Evolutionary conservation across 148 eudicot species (phyloP).

Genomic region (Cornus kousa): DNA sequence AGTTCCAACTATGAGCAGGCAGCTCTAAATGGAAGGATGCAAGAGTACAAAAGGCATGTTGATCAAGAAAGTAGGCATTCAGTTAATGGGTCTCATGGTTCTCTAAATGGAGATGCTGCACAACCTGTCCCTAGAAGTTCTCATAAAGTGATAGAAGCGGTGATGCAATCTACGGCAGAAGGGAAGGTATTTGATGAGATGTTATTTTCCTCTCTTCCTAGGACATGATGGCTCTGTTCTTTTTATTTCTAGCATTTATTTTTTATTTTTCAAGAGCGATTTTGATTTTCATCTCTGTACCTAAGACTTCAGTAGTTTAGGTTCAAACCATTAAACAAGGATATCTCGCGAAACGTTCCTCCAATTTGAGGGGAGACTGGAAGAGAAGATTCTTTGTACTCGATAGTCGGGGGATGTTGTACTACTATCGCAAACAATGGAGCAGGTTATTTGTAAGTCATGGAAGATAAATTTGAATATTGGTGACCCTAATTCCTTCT

Average conservation of each 20-base stretch:
- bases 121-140: conserved; percentile 54
- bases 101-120: conserved; percentile 35
- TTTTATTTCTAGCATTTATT: not conserved
- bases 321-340: conserved; percentile 96
- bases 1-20: conserved; percentile 63
- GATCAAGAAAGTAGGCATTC: conserved; percentile 62
- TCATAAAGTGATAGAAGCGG: conserved; percentile 72
- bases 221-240: not conserved
- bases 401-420: conserved; percentile 91
- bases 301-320: conserved; percentile 59
- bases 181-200: conserved; percentile 62
- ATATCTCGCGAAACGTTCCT: conserved; percentile 89
- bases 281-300: conserved; percentile 14
- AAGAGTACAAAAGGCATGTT: conserved; percentile 66
- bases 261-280: conserved; percentile 2
- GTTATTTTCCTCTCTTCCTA: conserved; percentile 2
- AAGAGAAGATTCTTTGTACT: conserved; percentile 95
- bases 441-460: conserved; percentile 69
- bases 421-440: conserved; percentile 91
- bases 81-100: conserved; percentile 38
- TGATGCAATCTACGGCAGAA: conserved; percentile 77
- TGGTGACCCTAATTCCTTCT: not conserved
- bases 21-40: conserved; percentile 80
- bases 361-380: conserved; percentile 95
- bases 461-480: not conserved